phyloP scores from a whole-genome alignment of 169 alveolate genomes.

The Plasmodium berghei region DNA sequence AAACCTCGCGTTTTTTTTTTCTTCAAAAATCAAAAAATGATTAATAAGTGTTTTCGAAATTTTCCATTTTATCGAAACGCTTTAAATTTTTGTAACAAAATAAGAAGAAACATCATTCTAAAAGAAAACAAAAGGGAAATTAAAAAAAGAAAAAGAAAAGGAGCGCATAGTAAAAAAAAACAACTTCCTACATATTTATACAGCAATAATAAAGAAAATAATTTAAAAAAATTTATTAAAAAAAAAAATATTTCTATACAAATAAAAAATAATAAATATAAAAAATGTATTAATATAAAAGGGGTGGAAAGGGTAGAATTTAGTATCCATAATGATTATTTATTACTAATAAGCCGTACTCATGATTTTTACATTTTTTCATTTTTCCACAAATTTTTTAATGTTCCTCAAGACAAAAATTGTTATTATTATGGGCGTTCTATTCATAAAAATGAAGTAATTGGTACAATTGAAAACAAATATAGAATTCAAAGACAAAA shows the following conservation, averaged over 20 bases:
- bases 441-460: conserved; percentile 10
- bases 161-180: neutral
- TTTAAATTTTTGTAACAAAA: neutral
- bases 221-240: conserved; percentile 29
- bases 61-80: conserved; percentile 1
- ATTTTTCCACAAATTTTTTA: conserved; percentile 65
- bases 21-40: conserved; percentile 13
- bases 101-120: conserved; percentile 10
- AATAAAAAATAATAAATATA: conserved; percentile 24
- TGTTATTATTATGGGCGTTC: conserved; percentile 59
- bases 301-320: conserved; percentile 67
- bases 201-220: conserved; percentile 37
- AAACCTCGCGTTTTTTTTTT: conserved; percentile 11
- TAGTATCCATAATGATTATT: conserved; percentile 64
- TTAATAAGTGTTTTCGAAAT: conserved; percentile 4
- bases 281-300: conserved; percentile 25
- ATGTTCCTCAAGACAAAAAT: conserved; percentile 27
- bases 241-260: conserved; percentile 14
- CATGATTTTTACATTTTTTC: conserved; percentile 71
- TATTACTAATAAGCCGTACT: conserved; percentile 16
- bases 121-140: neutral
- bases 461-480: neutral
- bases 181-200: conserved; percentile 28
- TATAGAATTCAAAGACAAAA: neutral
- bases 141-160: neutral